Base-by-base conservation (phyloP, 306 rosid genomes). In the Vachellia collinsii region DNA sequence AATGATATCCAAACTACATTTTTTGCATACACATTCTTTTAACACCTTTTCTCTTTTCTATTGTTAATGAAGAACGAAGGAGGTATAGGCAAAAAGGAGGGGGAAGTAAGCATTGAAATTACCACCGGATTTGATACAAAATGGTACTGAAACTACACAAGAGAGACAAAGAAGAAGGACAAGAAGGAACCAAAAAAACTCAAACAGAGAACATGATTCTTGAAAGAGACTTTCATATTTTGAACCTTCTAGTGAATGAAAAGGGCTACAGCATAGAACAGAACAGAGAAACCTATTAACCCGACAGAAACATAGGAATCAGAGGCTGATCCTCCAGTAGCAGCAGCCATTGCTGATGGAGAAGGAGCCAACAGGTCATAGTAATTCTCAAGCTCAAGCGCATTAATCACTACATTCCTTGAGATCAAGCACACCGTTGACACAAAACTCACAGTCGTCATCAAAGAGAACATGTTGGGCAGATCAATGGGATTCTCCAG, bases 401-500 rank as follows among this genome's bases (percentile, higher is more conserved):
- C 71, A 66, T 66, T 22, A 4, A 61, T 66, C 7, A 66, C 29
- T 25, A 66, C 13, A 66, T 4, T 8, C 23, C 8, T 19, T 37
- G 47, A 37, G 25, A 66, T 38, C 13, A 37, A 66, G 38, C 71
- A 38, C 71, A 38, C 13, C 23, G 71, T 65, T 36, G 71, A 19
- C 20, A 66, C 23, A 19, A 66, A 66, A 38, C 71, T 66, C 22
- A 66, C 25, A 10, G 48, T 25, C 8, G 25, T 8, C 14, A 66
- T 43, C 47, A 66, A 66, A 66, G 71, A 66, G 14, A 66, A 37
- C 71, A 66, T 66, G 46, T 38, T 65, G 43, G 39, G 43, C 42
- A 63, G 39, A 13, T 41, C 38, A 62, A 62, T n/a, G 14, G 34
- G 68, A 29, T 1, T 11, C 17, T 23, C 19, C 67, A 25, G 37